These are phyloP conservation scores for Alternaria conjuncta DNA, from an alignment of 2,329 filamentous ascomycete genomes.

Conservation along the genomic window DNA sequence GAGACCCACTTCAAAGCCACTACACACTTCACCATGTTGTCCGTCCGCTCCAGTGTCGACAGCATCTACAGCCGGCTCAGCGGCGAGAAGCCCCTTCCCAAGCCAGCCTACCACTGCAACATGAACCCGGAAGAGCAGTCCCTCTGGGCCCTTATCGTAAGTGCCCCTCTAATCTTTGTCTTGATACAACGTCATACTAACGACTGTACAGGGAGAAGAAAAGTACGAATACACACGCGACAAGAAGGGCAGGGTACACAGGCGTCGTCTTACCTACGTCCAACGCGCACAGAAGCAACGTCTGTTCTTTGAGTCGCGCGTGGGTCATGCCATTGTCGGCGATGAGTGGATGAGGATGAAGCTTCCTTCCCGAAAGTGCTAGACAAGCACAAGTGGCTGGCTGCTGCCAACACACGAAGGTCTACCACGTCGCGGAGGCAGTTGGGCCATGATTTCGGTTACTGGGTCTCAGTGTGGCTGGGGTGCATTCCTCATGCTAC, in stretches of 20 bases:
- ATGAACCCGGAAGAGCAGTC: constrained; percentile 31
- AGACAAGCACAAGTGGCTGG: not conserved
- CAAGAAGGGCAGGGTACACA: constrained; percentile 20
- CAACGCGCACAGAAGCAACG: constrained; percentile 20
- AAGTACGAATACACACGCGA: constrained; percentile 18
- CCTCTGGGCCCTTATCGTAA: constrained; percentile 26
- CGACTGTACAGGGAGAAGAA: constrained; percentile 20
- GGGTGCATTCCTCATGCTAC: constrained; percentile 2
- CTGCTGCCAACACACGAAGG: not conserved
- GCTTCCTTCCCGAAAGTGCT: constrained; percentile 16
- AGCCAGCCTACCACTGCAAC: constrained; percentile 23
- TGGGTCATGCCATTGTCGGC: constrained; percentile 26
- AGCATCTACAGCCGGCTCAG: constrained; percentile 19
- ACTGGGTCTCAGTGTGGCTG: not conserved
- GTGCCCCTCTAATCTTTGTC: not conserved
- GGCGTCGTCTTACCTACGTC: constrained; percentile 15
- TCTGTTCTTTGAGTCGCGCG: constrained; percentile 26
- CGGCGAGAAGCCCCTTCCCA: constrained; percentile 25
- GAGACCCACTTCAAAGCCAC: not conserved
- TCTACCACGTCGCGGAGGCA: not conserved
- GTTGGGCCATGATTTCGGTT: constrained; percentile 5
- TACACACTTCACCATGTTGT: constrained; percentile 17
- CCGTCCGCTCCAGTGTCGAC: constrained; percentile 14
- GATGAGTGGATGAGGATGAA: constrained; percentile 34
- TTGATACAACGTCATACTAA: not conserved